Conservation (phyloP, 1,284 basidiomycete species). For the Austroboletus niveus region DNA sequence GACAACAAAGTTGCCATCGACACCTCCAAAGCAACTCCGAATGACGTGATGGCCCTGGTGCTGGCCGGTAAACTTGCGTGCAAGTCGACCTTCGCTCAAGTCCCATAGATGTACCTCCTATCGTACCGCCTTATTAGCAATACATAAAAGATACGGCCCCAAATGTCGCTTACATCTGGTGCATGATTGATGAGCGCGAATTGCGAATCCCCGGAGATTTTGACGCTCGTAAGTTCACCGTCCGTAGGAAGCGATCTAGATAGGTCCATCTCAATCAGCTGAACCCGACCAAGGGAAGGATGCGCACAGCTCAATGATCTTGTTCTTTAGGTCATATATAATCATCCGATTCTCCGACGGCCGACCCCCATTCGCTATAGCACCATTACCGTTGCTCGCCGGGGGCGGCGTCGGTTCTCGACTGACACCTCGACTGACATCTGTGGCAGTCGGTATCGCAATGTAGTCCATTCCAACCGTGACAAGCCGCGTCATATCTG, state of each 20-base stretch:
- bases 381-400: constrained; percentile 37
- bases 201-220: constrained; percentile 83
- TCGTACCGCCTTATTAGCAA: constrained; percentile 12
- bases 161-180: constrained; percentile 65
- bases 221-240: constrained; percentile 85
- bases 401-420: constrained; percentile 39
- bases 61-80: constrained; percentile 82
- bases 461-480: constrained; percentile 71
- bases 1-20: constrained; percentile 84
- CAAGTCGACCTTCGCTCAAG: constrained; percentile 64
- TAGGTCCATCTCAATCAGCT: constrained; percentile 13
- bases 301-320: constrained; percentile 61
- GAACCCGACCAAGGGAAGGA: constrained; percentile 12
- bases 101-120: constrained; percentile 92
- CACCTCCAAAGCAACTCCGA: constrained; percentile 92
- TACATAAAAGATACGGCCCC: constrained; percentile 2
- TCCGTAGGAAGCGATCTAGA: constrained; percentile 64
- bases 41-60: constrained; percentile 82
- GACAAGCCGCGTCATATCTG: constrained; percentile 81
- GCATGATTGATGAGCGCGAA: constrained; percentile 87
- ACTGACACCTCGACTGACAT: constrained; percentile 28
- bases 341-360: constrained; percentile 63
- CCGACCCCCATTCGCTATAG: constrained; percentile 38
- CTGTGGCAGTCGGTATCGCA: constrained; percentile 27
- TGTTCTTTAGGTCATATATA: constrained; percentile 71